Conservation (phyloP, 257 asterid genomes). For the Cynanchum wilfordii region DNA sequence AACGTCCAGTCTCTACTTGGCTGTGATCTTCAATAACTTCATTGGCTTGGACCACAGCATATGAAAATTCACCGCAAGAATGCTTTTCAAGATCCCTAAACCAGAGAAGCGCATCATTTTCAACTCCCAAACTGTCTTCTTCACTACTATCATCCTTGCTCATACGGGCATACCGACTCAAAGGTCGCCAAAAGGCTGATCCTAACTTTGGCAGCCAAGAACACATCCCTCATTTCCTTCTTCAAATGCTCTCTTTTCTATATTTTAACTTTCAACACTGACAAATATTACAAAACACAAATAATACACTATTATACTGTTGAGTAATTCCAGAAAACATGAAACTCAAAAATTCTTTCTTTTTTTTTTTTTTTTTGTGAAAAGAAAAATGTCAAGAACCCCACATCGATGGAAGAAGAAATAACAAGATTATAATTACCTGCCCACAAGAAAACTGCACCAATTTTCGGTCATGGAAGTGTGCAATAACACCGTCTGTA, state of each 20-base stretch:
- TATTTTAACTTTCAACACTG: neutral
- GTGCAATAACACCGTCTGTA: neutral
- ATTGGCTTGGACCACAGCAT: conserved; percentile 71
- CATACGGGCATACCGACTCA: conserved; percentile 73
- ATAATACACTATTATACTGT: neutral
- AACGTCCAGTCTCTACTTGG: conserved; percentile 61
- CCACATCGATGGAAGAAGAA: neutral
- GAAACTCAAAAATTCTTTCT: neutral
- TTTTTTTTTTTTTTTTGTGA: too few relatives aligned
- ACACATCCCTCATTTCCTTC: conserved; percentile 74
- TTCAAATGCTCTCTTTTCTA: conserved; percentile 15
- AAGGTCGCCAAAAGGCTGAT: conserved; percentile 56
- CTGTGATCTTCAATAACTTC: conserved; percentile 63
- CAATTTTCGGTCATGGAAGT: neutral
- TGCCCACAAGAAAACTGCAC: neutral
- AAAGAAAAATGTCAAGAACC: neutral
- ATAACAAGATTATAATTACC: neutral
- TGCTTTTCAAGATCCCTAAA: conserved; percentile 76
- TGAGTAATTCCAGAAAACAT: neutral
- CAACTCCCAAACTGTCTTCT: conserved; percentile 39
- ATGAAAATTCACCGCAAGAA: conserved; percentile 70
- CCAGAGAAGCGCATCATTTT: conserved; percentile 62
- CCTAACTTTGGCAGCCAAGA: conserved; percentile 57
- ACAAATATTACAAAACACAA: neutral
- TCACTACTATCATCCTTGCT: conserved; percentile 58